phyloP scores from a whole-genome alignment of 768 basidiomycete genomes.

The Termitomyces sp. region DNA sequence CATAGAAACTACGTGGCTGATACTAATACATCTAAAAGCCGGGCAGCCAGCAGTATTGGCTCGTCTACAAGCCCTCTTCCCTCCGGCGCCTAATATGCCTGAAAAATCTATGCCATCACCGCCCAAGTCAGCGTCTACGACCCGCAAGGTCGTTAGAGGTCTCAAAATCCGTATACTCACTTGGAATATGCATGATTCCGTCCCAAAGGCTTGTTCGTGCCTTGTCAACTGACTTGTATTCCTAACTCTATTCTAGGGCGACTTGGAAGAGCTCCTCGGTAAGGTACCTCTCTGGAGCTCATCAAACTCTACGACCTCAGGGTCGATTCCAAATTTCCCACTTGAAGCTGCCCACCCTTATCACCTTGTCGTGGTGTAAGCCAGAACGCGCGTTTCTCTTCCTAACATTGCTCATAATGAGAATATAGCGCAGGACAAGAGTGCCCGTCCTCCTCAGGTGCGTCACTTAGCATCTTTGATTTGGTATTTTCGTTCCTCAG shows the following conservation, averaged over 20 bases:
- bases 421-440: conserved; percentile 57
- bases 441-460: conserved; percentile 77
- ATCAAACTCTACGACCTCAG: conserved; percentile 18
- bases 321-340: conserved; percentile 42
- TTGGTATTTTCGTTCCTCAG: not conserved
- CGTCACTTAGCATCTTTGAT: not conserved
- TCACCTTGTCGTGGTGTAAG: conserved; percentile 76
- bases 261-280: conserved; percentile 68
- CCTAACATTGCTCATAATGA: conserved; percentile 11
- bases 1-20: not conserved
- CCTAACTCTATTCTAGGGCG: conserved; percentile 43
- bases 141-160: conserved; percentile 9
- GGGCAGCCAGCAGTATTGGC: conserved; percentile 10
- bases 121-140: not conserved
- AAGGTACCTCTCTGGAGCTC: conserved; percentile 42
- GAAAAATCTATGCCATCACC: conserved; percentile 9
- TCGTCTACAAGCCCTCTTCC: conserved; percentile 16
- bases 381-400: conserved; percentile 3
- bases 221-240: not conserved
- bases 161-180: conserved; percentile 67
- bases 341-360: conserved; percentile 59
- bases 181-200: conserved; percentile 85
- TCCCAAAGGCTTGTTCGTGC: conserved; percentile 54
- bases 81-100: conserved; percentile 4
- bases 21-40: not conserved